Evolutionary conservation across 2,329 filamentous ascomycete genomes (phyloP), one percentile per base, ranked within the genome.

Genomic region (Periconia macrospinosa): DNA sequence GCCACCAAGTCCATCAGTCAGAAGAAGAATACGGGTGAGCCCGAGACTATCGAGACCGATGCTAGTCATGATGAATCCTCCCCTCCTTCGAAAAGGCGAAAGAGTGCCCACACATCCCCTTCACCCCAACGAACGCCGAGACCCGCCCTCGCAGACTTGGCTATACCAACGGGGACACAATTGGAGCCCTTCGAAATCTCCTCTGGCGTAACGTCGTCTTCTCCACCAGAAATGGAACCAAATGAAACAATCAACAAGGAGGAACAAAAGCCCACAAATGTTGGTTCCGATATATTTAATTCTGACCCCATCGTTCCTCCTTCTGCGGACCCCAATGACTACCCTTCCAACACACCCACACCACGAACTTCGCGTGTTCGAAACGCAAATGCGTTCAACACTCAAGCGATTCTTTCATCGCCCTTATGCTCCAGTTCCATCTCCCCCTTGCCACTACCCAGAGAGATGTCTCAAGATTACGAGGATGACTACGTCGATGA

Each of bases 331-430:
- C 54, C 53, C 5, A 49, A 51, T 17, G 52, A 66, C n/a, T 43
- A 62, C 7, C 61, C 57, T 3, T 61, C 63, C 20, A 62, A 65
- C 37, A 61, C 65, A 23, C 61, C 68, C 13, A 70, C 70, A n/a
- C 70, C 69, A 10, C 66, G 62, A 18, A 60, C 67, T 10, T 46
- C 57, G 3, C 60, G 62, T 14, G 11, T 37, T n/a, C 33, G 15
- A 37, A n/a, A 13, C 58, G 56, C 17, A 61, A 17, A 3, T 51
- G 50, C 53, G 17, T 70, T 72, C 47, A 63, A 73, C 41, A 72
- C 69, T 7, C 70, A 73, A 57, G 69, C 67, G 17, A 72, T 72
- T 17, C 64, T 72, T n/a, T 69, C 65, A 1, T 69, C 67, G 2
- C 65, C 65, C 14, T 62, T 58, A 1, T 60, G 61, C 47, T 10